These are phyloP conservation scores for Mycena latifolia DNA, from an alignment of 768 basidiomycete genomes.

Conservation along the genomic window DNA sequence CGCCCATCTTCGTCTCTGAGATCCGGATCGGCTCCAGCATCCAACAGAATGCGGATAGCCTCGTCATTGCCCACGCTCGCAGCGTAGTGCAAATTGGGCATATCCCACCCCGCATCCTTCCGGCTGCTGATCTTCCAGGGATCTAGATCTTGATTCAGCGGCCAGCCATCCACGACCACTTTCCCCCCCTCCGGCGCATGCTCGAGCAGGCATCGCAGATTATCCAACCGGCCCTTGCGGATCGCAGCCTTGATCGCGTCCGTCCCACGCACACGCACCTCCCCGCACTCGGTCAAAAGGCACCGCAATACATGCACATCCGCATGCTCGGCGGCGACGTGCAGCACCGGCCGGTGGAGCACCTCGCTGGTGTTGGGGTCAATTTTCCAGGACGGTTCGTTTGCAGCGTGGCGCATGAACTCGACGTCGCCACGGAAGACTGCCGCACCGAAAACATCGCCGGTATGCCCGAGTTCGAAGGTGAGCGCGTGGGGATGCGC, in stretches of 20 bases:
- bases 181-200: constrained; percentile 17
- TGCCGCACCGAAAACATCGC: constrained; percentile 13
- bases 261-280: constrained; percentile 8
- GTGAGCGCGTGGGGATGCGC: constrained; percentile 19
- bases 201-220: constrained; percentile 12
- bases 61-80: neutral
- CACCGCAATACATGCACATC: constrained; percentile 11
- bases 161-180: constrained; percentile 23
- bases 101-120: constrained; percentile 11
- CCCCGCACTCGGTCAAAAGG: constrained; percentile 18
- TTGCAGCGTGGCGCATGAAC: constrained; percentile 13
- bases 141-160: neutral
- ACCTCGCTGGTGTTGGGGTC: constrained; percentile 10
- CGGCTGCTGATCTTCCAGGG: neutral
- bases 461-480: constrained; percentile 20
- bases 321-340: neutral
- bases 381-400: constrained; percentile 19
- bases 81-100: constrained; percentile 25
- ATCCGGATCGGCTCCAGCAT: constrained; percentile 10
- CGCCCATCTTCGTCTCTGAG: too few species aligned
- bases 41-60: constrained; percentile 15
- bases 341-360: neutral
- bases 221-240: neutral
- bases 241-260: constrained; percentile 15
- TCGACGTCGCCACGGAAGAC: constrained; percentile 1